Evolutionary conservation across 83 land plant species (phyloP).

Genomic region (Diphasiastrum complanatum): DNA sequence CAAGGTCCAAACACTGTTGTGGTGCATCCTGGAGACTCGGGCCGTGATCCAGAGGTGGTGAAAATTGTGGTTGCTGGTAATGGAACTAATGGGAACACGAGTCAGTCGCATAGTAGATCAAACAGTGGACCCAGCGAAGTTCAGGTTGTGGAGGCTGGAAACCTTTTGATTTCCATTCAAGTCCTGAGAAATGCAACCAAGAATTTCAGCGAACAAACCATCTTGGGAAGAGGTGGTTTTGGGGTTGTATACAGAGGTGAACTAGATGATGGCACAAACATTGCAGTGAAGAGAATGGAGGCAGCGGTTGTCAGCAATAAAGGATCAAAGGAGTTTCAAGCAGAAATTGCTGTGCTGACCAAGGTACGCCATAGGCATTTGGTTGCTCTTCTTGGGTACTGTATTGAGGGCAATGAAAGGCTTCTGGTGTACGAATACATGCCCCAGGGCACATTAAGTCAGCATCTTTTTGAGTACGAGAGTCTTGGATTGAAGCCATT

Average conservation of each 20-base stretch:
- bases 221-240: slow-evolving; percentile 1
- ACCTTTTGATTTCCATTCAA: not conserved
- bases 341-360: slow-evolving; percentile 1
- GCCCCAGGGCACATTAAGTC: not conserved
- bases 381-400: slow-evolving; percentile 1
- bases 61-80: slow-evolving; percentile 2
- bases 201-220: not conserved
- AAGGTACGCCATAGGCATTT: not conserved
- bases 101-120: not conserved
- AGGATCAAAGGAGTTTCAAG: not conserved
- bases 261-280: not conserved
- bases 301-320: not conserved
- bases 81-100: no score
- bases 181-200: no score
- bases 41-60: not conserved
- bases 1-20: slow-evolving; percentile 1
- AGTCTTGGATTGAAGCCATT: not conserved
- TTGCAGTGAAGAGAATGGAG: slow-evolving; percentile 1
- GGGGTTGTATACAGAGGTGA: not conserved
- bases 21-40: not conserved
- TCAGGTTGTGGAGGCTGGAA: not conserved
- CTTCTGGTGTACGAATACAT: not conserved
- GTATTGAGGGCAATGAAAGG: not conserved
- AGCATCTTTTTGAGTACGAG: slow-evolving; percentile 4
- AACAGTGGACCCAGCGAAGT: not conserved